These are phyloP conservation scores for Dactylellina cionopaga DNA, from an alignment of 2,329 filamentous ascomycete genomes.

Conservation along the genomic window DNA sequence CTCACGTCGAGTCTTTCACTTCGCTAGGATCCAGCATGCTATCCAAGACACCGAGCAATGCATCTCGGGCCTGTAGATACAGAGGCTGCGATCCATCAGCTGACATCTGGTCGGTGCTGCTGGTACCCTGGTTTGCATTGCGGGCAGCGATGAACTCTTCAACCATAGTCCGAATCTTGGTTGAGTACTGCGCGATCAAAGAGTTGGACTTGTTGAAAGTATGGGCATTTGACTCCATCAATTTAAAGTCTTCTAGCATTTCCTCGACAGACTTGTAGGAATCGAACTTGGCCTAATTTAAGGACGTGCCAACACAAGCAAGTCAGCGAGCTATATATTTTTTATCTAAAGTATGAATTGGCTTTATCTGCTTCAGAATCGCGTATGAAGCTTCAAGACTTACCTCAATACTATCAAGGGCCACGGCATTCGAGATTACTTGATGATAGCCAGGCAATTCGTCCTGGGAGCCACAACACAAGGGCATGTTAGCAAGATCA, in stretches of 20 bases:
- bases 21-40: constrained; percentile 8
- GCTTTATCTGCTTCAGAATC: neutral
- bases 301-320: constrained; percentile 24
- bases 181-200: constrained; percentile 40
- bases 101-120: neutral
- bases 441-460: constrained; percentile 32
- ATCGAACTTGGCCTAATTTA: constrained; percentile 21
- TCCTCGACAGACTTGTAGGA: constrained; percentile 34
- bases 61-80: constrained; percentile 14
- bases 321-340: constrained; percentile 1
- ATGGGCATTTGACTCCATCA: constrained; percentile 45
- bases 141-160: constrained; percentile 13
- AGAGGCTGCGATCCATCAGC: constrained; percentile 1
- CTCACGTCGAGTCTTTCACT: constrained; percentile 33
- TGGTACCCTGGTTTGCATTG: constrained; percentile 9
- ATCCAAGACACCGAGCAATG: constrained; percentile 15
- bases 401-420: constrained; percentile 44
- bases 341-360: no score
- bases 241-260: constrained; percentile 29
- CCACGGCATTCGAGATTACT: constrained; percentile 29
- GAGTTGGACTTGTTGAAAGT: constrained; percentile 45
- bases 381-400: neutral
- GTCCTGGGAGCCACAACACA: constrained; percentile 33
- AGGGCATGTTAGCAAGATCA: constrained; percentile 33
- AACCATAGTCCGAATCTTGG: constrained; percentile 17